Evolutionary conservation across 345 rosid species (phyloP), one percentile per base, ranked within the genome.

Genomic region (Eucalyptus globulus): DNA sequence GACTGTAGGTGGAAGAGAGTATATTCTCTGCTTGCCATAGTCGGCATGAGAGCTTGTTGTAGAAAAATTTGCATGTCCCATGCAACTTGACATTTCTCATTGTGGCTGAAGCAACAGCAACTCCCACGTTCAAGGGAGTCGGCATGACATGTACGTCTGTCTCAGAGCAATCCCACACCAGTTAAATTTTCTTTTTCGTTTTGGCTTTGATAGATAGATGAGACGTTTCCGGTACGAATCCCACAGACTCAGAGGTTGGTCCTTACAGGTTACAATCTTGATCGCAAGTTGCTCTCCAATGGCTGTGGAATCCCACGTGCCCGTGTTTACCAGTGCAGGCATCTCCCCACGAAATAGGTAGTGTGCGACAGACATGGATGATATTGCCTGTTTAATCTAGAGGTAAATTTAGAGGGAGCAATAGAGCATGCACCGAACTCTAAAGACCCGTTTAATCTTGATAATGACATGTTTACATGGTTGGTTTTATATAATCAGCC

Each of bases 21-120:
- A 67, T 62, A 47, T 67, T 62, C 81, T 62, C 47, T 62, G 60
- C n/a, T 47, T 56, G 5, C 44, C 51, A 60, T 27, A 31, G 62
- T 49, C 24, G 50, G 49, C 60, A 37, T n/a, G 50, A 86, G 81
- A 47, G 17, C 16, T 44, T 24, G 49, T 22, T 19, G 53, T 50
- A 29, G 81, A 86, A 85, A 44, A 47, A 44, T 91, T 80, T 93
- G 94, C 95, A 92, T 93, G 93, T 47, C 91, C 93, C 95, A 92
- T 93, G 95, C 95, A 92, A 86, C 88, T 86, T 37, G 88, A 65
- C 90, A 88, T 88, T 47, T 34, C 76, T 88, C 83, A 27, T 49
- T 19, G 49, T 24, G 16, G 88, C 13, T 47, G 45, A 34, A 47
- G 80, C 80, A 89, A 29, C 43, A 85, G 49, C 37, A 8, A 37